A percentile compares a stretch with the other conserved stretches of the same genome.
phyloP scores from a whole-genome alignment of 2,329 filamentous ascomycete genomes.

The Mycosphaerella sp. region DNA sequence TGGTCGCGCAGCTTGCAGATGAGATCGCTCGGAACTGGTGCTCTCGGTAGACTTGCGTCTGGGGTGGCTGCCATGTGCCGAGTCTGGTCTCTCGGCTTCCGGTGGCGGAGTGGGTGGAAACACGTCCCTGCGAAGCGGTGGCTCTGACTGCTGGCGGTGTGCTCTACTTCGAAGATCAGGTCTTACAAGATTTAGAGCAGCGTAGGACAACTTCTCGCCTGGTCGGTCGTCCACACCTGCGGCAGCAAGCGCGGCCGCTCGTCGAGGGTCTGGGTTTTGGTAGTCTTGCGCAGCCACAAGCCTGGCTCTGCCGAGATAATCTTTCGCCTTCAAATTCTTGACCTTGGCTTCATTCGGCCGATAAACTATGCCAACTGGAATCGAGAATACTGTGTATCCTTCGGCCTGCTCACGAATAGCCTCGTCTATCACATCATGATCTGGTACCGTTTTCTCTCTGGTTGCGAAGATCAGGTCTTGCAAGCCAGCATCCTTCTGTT shows the following conservation, averaged over 20 bases:
- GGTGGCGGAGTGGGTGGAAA: constrained; percentile 99
- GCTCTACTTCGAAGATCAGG: constrained; percentile 67
- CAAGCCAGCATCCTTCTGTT: constrained; percentile 84
- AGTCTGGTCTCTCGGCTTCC: constrained; percentile 58
- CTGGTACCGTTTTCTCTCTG: constrained; percentile 92
- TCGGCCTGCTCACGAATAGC: constrained; percentile 90
- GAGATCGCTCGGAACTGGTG: constrained; percentile 39
- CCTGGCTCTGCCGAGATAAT: constrained; percentile 94
- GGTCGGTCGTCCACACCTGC: constrained; percentile 71
- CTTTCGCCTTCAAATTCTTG: constrained; percentile 94
- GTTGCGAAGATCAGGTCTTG: constrained; percentile 85
- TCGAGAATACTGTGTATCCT: constrained; percentile 98
- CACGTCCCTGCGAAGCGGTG: constrained; percentile 68
- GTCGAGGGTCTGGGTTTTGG: constrained; percentile 25
- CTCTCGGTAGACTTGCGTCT: constrained; percentile 38
- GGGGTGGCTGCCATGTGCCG: constrained; percentile 16
- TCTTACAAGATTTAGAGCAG: constrained; percentile 87
- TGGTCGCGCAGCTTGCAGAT: constrained; percentile 37
- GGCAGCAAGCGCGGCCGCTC: constrained; percentile 34
- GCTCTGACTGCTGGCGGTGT: constrained; percentile 74
- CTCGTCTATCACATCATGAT: constrained; percentile 97
- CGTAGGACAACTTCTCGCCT: constrained; percentile 79
- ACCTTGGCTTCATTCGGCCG: constrained; percentile 96
- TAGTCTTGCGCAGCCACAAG: constrained; percentile 62
- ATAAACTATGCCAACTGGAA: constrained; percentile 92